Evolutionary conservation across 2,329 filamentous ascomycete genomes (phyloP).

Genomic region (Phialophora macrospora): DNA sequence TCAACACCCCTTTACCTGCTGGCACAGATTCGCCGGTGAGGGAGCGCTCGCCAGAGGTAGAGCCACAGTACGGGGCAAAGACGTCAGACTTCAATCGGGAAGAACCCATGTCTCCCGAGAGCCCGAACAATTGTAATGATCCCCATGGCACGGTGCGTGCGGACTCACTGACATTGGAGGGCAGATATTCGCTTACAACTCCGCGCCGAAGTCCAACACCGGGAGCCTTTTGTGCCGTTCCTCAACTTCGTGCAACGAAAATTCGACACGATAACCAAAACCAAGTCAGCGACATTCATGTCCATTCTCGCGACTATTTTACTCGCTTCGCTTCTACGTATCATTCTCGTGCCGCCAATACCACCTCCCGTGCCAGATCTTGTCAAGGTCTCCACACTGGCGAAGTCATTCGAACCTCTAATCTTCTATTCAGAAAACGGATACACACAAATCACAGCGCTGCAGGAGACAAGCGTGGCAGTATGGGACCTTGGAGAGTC

Average conservation of each 20-base stretch:
- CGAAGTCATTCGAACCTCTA: conserved; percentile 88
- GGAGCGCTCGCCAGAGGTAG: conserved; percentile 61
- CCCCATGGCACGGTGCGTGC: conserved; percentile 22
- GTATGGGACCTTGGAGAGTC: conserved; percentile 95
- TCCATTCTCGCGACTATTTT: conserved; percentile 67
- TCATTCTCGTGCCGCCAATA: conserved; percentile 70
- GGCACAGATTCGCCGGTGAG: conserved; percentile 63
- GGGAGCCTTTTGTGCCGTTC: conserved; percentile 78
- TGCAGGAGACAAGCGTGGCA: conserved; percentile 89
- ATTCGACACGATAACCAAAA: conserved; percentile 67
- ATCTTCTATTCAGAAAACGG: conserved; percentile 95
- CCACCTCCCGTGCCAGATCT: conserved; percentile 77
- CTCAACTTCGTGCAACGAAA: conserved; percentile 67
- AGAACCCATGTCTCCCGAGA: conserved; percentile 31
- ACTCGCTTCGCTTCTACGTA: conserved; percentile 67
- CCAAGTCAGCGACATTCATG: conserved; percentile 69
- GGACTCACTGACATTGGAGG: conserved; percentile 32
- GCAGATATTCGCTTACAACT: conserved; percentile 86
- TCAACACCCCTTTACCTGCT: conserved; percentile 62
- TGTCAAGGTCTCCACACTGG: conserved; percentile 86
- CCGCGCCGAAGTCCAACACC: conserved; percentile 84
- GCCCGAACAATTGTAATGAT: conserved; percentile 58
- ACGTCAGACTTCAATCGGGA: conserved; percentile 29
- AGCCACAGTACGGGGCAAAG: conserved; percentile 42
- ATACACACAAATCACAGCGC: conserved; percentile 79